These are phyloP conservation scores for Paramecium tetraurelia DNA, from an alignment of 73 alveolate genomes.

Conservation along the genomic window DNA sequence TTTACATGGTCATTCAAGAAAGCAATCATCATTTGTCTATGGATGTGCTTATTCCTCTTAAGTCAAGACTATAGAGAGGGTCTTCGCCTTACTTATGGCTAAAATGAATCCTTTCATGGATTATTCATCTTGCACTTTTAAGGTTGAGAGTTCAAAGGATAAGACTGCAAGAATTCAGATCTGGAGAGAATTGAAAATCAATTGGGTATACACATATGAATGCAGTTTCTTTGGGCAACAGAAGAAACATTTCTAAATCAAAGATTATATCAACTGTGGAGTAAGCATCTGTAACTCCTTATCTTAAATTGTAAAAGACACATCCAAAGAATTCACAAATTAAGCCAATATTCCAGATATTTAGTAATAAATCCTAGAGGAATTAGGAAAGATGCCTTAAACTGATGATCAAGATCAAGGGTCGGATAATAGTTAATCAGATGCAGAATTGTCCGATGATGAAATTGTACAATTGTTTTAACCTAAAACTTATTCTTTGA, in stretches of 20 bases:
- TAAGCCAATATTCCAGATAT: neutral
- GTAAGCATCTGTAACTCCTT: constrained; percentile 9
- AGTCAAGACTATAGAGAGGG: constrained; percentile 63
- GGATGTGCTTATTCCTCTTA: constrained; percentile 55
- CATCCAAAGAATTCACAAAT: constrained; percentile 40
- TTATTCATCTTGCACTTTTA: constrained; percentile 71
- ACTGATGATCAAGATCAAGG: constrained; percentile 55
- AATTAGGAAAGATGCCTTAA: constrained; percentile 45
- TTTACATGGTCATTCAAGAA: constrained; percentile 81
- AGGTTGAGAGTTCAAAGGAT: constrained; percentile 71
- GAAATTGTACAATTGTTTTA: constrained; percentile 35
- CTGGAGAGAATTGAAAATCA: constrained; percentile 70
- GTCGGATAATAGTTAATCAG: constrained; percentile 53
- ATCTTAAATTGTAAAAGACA: constrained; percentile 41
- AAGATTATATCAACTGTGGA: constrained; percentile 54
- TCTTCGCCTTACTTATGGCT: constrained; percentile 71
- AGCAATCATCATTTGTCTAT: constrained; percentile 53
- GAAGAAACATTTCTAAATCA: constrained; percentile 33
- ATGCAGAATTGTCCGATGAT: constrained; percentile 57
- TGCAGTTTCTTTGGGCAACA: constrained; percentile 45
- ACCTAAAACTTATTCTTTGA: neutral
- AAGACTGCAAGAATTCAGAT: constrained; percentile 76
- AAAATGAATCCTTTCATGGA: constrained; percentile 65
- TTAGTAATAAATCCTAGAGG: neutral
- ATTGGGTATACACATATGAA: constrained; percentile 53